Conservation (phyloP, 2,329 filamentous ascomycete genomes). For the Dendryphion nanum region DNA sequence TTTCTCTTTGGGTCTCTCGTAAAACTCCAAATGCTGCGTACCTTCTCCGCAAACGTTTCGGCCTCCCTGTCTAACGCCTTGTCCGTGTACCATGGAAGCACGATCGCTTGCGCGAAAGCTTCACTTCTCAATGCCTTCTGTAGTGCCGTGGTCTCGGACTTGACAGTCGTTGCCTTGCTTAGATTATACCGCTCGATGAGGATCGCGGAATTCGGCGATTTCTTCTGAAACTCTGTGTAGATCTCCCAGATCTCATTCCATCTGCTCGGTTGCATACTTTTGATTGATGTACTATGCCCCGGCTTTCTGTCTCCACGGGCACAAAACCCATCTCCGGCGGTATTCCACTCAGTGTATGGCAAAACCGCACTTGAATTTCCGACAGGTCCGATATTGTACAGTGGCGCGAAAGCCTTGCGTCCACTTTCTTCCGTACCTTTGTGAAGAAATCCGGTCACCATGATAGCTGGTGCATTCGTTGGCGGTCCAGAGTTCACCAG, state of each 20-base stretch:
- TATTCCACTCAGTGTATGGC: slow-evolving; percentile 42
- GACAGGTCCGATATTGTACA: slow-evolving; percentile 34
- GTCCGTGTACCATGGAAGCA: slow-evolving; percentile 43
- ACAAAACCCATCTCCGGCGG: slow-evolving; percentile 39
- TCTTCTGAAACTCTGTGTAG: slow-evolving; percentile 37
- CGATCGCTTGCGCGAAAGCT: too few relatives aligned
- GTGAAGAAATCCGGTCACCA: slow-evolving; percentile 34
- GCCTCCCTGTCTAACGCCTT: slow-evolving; percentile 36
- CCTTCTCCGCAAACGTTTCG: slow-evolving; percentile 29
- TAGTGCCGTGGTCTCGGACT: too few relatives aligned
- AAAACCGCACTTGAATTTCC: slow-evolving; percentile 21
- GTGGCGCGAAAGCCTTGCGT: slow-evolving; percentile 33
- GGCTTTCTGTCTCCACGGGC: slow-evolving; percentile 40
- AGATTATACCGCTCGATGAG: slow-evolving; percentile 41
- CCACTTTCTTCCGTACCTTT: slow-evolving; percentile 32
- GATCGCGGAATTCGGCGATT: too few relatives aligned
- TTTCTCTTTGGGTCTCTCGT: slow-evolving; percentile 10
- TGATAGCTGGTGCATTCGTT: slow-evolving; percentile 18
- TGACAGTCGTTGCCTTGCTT: too few relatives aligned
- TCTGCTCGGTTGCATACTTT: slow-evolving; percentile 32
- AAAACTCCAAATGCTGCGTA: slow-evolving; percentile 28
- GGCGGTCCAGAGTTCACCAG: slow-evolving; percentile 25
- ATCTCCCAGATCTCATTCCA: slow-evolving; percentile 43
- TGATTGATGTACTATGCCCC: slow-evolving; percentile 35
- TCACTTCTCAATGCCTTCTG: too few relatives aligned